Base-by-base conservation (phyloP, 805 yeast genomes). In the Barnettozyma wickerhamii region DNA sequence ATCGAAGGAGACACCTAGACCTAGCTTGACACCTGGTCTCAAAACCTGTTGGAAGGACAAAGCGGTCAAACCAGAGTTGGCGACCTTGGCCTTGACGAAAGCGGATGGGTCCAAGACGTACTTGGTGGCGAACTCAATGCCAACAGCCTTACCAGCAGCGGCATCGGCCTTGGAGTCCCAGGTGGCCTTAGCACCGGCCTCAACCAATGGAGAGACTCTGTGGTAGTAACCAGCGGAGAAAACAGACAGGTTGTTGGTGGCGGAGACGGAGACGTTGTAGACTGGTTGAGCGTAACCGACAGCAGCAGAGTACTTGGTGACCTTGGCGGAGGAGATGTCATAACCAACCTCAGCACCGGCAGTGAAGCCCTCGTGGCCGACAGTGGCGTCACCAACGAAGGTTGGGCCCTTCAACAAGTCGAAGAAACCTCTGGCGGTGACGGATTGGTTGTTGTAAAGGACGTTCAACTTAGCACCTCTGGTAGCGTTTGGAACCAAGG, bases 341-440 rank as follows among this genome's bases (percentile, higher is more conserved):
- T 93, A 93, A 59, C 95, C 93, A 64, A 91, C 80, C 74, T 93
- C 95, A 55, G 90, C 95, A 72, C 99, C 99, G 57, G 91, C 91
- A 55, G 95, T 81, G 78, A 89, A 83, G 58, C 96, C 96, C 59
- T 89, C 96, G 72, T 87, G 95, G 61, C 96, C 95, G 60, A 90
- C 79, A 51, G 96, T 81, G 64, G 88, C 77, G 70, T 93, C 96
- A 71, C 97, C 97, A 55, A 87, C 81, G 68, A 95, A 93, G 55
- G 84, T 75, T 56, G 98, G 96, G 56, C 96, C 96, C 77, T 91
- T 90, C 66, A 90, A 76, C 63, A 91, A 74, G 71, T 93, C 97
- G 58, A 93, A 88, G 72, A 87, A 87, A 57, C 90, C 95, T 72
- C 95, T 82, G 58, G 96, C 95, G 64, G 86, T 84, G 67, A 91